These are phyloP conservation scores for Xylaria flabelliformis DNA, from an alignment of 495 filamentous ascomycete genomes.

Conservation along the genomic window DNA sequence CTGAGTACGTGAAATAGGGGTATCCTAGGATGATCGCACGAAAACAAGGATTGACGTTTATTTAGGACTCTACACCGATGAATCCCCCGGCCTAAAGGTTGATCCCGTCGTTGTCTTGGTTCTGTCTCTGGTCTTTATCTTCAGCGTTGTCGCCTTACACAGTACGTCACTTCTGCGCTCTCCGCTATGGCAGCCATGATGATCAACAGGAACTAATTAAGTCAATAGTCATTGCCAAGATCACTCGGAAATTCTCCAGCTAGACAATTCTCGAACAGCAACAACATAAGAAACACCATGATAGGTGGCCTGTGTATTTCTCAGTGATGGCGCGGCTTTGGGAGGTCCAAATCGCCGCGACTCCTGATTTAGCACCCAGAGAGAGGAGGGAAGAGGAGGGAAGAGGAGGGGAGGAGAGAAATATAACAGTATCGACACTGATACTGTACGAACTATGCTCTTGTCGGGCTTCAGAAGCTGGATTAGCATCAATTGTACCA, in stretches of 20 bases:
- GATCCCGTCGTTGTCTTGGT: constrained; percentile 97
- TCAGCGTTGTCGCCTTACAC: constrained; percentile 96
- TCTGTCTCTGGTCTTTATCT: constrained; percentile 94
- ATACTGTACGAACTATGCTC: constrained; percentile 12
- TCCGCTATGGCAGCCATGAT: background rate
- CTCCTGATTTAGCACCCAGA: background rate
- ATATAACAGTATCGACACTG: constrained; percentile 12
- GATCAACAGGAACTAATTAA: constrained; percentile 30
- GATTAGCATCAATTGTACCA: constrained; percentile 20
- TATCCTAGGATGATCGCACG: constrained; percentile 2
- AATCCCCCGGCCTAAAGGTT: constrained; percentile 93
- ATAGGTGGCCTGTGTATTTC: constrained; percentile 8
- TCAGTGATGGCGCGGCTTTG: constrained; percentile 35
- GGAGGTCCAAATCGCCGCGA: constrained; percentile 31
- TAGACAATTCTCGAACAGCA: constrained; percentile 40
- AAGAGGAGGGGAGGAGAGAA: background rate
- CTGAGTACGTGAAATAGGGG: constrained; percentile 66
- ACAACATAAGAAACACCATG: constrained; percentile 22
- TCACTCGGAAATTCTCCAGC: constrained; percentile 88
- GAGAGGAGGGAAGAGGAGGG: background rate
- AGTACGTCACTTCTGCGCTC: constrained; percentile 63
- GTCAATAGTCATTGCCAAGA: constrained; percentile 87
- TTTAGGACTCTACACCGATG: constrained; percentile 93
- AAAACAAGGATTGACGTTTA: constrained; percentile 16
- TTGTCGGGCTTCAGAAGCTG: background rate